Conservation (phyloP, 192 early-diverging fungal genomes). For the Rhizoclosmatium globosum region DNA sequence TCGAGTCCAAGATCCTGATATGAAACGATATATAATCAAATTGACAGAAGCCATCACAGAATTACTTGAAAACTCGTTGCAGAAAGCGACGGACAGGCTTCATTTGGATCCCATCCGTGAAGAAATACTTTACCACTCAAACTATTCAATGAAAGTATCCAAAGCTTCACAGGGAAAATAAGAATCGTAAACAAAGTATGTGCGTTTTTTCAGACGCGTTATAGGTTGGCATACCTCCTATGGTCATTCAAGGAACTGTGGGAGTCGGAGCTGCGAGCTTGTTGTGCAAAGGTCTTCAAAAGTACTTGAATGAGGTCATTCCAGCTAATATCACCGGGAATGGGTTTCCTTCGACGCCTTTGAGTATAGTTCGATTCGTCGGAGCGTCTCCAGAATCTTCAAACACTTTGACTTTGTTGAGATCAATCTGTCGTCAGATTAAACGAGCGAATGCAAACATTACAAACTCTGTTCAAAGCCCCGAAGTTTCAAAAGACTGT, state of each 20-base stretch:
- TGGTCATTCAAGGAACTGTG: conserved; percentile 25
- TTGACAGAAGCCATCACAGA: conserved; percentile 20
- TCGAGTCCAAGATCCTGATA: neutral
- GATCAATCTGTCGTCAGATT: conserved; percentile 39
- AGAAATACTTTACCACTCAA: conserved; percentile 36
- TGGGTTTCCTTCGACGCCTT: neutral
- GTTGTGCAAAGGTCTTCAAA: conserved; percentile 35
- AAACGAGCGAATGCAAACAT: conserved; percentile 11
- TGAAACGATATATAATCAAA: conserved; percentile 24
- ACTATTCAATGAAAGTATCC: conserved; percentile 2
- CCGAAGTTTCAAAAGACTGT: conserved; percentile 5
- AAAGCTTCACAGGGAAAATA: conserved; percentile 21
- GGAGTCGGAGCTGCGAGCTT: conserved; percentile 28
- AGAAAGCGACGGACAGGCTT: conserved; percentile 13
- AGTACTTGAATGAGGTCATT: conserved; percentile 26
- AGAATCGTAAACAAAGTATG: conserved; percentile 35
- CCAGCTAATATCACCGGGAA: neutral
- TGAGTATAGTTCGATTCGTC: conserved; percentile 32
- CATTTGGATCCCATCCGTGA: conserved; percentile 30
- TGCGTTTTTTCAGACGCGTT: conserved; percentile 27
- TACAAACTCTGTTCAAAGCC: neutral
- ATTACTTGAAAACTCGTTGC: conserved; percentile 25
- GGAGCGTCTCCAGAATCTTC: conserved; percentile 37
- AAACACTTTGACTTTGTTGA: conserved; percentile 8
- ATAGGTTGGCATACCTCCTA: conserved; percentile 38